Evolutionary conservation across 2,329 filamentous ascomycete genomes (phyloP), one percentile per base, ranked within the genome.

Genomic region (Pseudonectria buxi): DNA sequence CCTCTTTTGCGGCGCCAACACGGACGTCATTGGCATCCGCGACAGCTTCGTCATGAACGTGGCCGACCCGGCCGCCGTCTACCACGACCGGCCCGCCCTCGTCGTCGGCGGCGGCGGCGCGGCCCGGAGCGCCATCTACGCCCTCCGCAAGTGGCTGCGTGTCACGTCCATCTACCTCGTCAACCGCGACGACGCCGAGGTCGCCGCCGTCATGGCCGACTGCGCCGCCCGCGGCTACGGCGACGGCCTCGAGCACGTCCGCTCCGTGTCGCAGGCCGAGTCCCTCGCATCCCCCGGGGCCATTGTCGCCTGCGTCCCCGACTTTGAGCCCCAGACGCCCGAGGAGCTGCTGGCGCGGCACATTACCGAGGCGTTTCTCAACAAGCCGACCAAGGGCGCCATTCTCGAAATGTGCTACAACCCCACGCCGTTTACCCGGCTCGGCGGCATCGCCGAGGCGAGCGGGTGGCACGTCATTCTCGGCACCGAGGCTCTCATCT

Each of bases 321-420:
- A 92, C 58, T 80, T 85, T 46, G 69, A 78, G n/a, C 85, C 86
- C 1, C 67, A 67, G 49, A 82, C 78, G 0, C 58, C 67, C 2
- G 72, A 71, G 18, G 85, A 92, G 65, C 64, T 69, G 18, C 63
- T 67, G 28, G 76, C 81, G 4, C 65, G 84, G 2, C 56, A 59
- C 2, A 68, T 86, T 1, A 58, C 72, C 1, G 68, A 76, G 49
- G 57, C 64, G 3, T 71, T 70, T 31, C 45, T 71, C 10, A 38
- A 43, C 24, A 67, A 67, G 56, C 53, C 65, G 12, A 61, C 72
- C 41, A 81, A 82, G 59, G 83, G 82, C 6, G 77, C 77, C 6
- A 74, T 89, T 37, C 57, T 89, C 40, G 84, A 89, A 59, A 89
- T 90, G 84, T 88, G 83, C 66, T 89, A 89, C 56, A 85, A 88